Conservation (phyloP, 169 alveolate species). For the Eimeria necatrix region DNA sequence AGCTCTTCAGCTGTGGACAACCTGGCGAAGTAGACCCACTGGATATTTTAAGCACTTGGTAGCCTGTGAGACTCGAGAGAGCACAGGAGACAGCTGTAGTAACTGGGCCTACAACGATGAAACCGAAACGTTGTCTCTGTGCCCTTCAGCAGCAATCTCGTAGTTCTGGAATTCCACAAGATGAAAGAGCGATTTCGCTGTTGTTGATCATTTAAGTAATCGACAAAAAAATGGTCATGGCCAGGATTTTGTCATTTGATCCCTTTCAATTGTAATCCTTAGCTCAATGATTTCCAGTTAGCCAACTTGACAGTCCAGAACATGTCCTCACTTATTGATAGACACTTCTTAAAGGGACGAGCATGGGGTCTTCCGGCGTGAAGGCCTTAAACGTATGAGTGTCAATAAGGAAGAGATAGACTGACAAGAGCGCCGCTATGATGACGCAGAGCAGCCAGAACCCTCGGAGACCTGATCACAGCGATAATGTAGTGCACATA, state of each 20-base stretch:
- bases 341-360: slow-evolving; percentile 24
- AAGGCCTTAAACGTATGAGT: slow-evolving; percentile 53
- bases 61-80: slow-evolving; percentile 18
- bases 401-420: slow-evolving; percentile 67
- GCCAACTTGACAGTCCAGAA: no score
- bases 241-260: neutral
- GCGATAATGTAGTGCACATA: neutral
- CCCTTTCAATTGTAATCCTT: no score
- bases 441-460: slow-evolving; percentile 72
- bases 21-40: slow-evolving; percentile 31
- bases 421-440: slow-evolving; percentile 17
- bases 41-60: neutral
- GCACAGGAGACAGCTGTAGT: slow-evolving; percentile 49
- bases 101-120: slow-evolving; percentile 24
- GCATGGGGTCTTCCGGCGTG: slow-evolving; percentile 28
- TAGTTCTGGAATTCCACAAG: slow-evolving; percentile 26
- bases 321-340: neutral
- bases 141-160: slow-evolving; percentile 59
- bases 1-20: slow-evolving; percentile 65
- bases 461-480: slow-evolving; percentile 60
- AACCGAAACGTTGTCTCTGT: slow-evolving; percentile 30
- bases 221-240: neutral
- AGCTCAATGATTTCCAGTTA: no score
- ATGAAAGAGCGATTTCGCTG: neutral
- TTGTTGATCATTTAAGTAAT: neutral